Evolutionary conservation across 2,329 filamentous ascomycete genomes (phyloP), one percentile per base, ranked within the genome.

Genomic region (Colletotrichum phormii): DNA sequence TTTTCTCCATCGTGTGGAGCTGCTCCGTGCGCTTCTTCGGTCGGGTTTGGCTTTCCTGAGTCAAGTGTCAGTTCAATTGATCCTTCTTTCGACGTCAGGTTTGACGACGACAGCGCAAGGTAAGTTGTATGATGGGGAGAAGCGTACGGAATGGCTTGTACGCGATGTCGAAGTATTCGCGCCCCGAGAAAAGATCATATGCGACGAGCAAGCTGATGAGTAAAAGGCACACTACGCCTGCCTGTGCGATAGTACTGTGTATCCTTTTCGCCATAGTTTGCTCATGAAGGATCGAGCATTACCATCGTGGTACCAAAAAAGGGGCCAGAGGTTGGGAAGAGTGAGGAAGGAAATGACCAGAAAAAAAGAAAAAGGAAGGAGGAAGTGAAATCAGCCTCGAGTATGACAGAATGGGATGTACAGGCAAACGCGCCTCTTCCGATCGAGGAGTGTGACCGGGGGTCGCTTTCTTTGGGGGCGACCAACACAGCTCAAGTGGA

Each of bases 101-200:
- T 29, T 2, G 7, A 6, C 26, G 6, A 22, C 12, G 37, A 18
- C 13, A 42, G 12, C n/a, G 26, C 2, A 29, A 42, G 49, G 33
- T 31, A 31, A 26, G 6, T 18, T 35, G 49, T 37, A 8, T 29
- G 11, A 37, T 37, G 42, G 24, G 24, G n/a, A 12, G 12, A 18
- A 8, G 24, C 68, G 46, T 31, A 71, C 68, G 63, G 22, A 71
- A 71, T 11, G 62, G 63, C 33, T 35, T 58, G 57, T 67, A 67
- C 12, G 55, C 63, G 63, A 31, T 33, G 31, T 71, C 57, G 4
- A 71, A 54, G 26, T 67, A 71, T 3, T 62, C 63, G 46, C 51
- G 31, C 15, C 63, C 68, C 5, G 55, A 61, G 26, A 61, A 71
- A 5, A 71, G 68, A 22, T 71, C 62, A 13, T 61, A 67, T 13